These are phyloP conservation scores for Sclerotinia minor DNA, from an alignment of 2,329 filamentous ascomycete genomes.

Conservation along the genomic window DNA sequence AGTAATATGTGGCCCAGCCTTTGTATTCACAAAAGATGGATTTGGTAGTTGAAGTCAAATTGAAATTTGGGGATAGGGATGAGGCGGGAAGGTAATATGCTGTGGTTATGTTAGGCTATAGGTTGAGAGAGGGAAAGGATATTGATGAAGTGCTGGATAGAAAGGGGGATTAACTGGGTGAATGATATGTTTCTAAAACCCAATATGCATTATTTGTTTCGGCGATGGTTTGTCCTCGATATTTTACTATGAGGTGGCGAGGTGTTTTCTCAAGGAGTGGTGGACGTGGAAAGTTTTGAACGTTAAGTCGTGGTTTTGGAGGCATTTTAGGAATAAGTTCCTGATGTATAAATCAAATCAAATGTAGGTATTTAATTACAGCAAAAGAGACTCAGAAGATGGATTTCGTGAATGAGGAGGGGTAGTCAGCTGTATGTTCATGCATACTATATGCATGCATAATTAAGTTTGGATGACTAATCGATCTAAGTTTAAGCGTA, in stretches of 20 bases:
- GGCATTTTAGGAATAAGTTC: conserved; percentile 41
- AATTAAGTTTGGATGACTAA: conserved; percentile 2
- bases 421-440: background rate
- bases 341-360: background rate
- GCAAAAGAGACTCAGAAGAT: background rate
- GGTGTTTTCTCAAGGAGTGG: conserved; percentile 55
- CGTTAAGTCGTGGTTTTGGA: conserved; percentile 51
- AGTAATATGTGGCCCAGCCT: conserved; percentile 59
- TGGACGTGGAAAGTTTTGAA: conserved; percentile 59
- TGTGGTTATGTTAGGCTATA: conserved; percentile 35
- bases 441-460: background rate
- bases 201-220: conserved; percentile 60
- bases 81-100: conserved; percentile 61
- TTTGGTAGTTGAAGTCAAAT: conserved; percentile 48
- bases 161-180: conserved; percentile 50
- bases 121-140: background rate
- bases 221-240: conserved; percentile 55
- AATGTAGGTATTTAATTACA: background rate
- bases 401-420: background rate
- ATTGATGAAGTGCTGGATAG: background rate
- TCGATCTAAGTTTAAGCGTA: conserved; percentile 1
- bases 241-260: conserved; percentile 57
- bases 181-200: conserved; percentile 63
- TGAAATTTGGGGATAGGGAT: conserved; percentile 46
- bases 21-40: conserved; percentile 61